phyloP scores from a whole-genome alignment of 2,329 filamentous ascomycete species.

The Penicillium sclerotigenum region DNA sequence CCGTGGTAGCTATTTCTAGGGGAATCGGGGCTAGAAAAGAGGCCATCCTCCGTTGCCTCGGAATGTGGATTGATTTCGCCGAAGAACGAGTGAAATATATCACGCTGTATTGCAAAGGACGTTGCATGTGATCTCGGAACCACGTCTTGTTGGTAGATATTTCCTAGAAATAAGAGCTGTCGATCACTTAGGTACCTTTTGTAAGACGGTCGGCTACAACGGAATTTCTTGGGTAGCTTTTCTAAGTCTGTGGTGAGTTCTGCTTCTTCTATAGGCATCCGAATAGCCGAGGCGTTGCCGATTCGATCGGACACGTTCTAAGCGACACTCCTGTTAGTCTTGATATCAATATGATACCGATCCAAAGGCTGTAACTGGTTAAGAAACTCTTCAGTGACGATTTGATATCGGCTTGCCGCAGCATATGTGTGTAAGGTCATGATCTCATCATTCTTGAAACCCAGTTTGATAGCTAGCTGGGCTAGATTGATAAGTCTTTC shows the following conservation, averaged over 20 bases:
- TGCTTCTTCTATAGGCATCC: neutral
- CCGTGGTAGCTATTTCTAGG: neutral
- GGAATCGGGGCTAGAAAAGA: neutral
- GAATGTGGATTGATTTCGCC: constrained; percentile 1
- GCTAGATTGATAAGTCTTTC: constrained; percentile 5
- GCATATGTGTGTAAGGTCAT: neutral
- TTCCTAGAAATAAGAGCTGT: neutral
- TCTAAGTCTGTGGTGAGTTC: constrained; percentile 1
- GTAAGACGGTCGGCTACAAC: constrained; percentile 1
- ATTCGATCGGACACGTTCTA: neutral
- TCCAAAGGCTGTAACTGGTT: constrained; percentile 1
- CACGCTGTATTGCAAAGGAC: neutral
- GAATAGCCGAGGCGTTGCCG: neutral
- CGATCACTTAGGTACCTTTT: constrained; percentile 1
- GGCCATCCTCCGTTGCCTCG: neutral
- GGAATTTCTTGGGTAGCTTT: neutral
- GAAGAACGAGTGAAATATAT: constrained; percentile 3
- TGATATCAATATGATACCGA: neutral
- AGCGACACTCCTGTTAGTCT: neutral
- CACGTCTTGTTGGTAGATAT: neutral
- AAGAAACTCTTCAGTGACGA: constrained; percentile 5
- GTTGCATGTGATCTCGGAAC: neutral
- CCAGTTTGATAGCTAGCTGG: constrained; percentile 1
- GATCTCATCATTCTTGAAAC: constrained; percentile 2
- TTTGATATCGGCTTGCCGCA: neutral